Evolutionary conservation across 2,329 filamentous ascomycete species (phyloP), one percentile per base, ranked within the genome.

Genomic region (Colletotrichum tanaceti): DNA sequence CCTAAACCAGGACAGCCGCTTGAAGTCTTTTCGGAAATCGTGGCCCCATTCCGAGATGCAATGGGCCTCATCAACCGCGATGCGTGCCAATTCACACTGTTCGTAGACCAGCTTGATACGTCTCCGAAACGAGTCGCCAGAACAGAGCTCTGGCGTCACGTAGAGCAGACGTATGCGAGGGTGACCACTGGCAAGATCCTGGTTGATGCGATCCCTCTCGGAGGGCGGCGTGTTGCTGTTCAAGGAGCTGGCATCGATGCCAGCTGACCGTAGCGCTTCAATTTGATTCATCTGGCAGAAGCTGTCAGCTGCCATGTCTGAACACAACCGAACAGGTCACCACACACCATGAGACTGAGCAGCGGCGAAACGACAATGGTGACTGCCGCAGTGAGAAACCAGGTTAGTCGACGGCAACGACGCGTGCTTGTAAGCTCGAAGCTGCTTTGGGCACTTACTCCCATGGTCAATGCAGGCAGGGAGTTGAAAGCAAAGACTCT

Each of bases 31-130:
- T n/a, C 95, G 91, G 77, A 98, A 98, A 78, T 98, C 95, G 77
- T 98, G 94, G 1, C 95, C 95, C 95, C 95, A 98, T 89, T 98
- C 94, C 28, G 93, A 97, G 73, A 98, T 97, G 78, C 95, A 98
- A 78, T 98, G 95, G 2, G 95, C 95, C 81, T 98, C 95, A 75
- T 98, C 95, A 65, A 98, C 90, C 55, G 92, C 95, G 71, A 98
- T 89, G 16, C 95, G 89, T 11, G 91, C 91, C n/a, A 98, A 87
- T 79, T 98, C 93, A 65, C 88, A 87, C 77, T 98, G 94, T 67
- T 89, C 83, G 76, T 98, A 84, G 16, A 98, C 90, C 5, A 91
- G 82, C 69, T 87, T 86, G 10, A 98, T 82, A 57, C 90, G 88
- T 69, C 89, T 87, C 46, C 94, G 91, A 78, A 98, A 98, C 65